Evolutionary conservation across 2,329 filamentous ascomycete genomes (phyloP).

Genomic region (Paramyrothecium roridum): DNA sequence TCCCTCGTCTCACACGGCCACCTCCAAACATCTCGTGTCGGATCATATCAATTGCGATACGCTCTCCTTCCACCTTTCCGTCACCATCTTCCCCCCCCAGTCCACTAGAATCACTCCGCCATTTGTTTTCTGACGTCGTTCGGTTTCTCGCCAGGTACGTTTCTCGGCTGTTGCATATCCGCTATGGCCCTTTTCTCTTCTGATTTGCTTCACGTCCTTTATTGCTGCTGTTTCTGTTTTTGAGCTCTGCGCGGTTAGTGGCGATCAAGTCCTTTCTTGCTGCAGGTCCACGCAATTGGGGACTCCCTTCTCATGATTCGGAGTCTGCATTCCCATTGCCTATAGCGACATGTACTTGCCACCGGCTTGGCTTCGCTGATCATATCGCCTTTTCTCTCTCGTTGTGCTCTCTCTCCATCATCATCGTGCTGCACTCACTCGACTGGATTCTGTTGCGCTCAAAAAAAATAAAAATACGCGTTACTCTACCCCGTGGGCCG

Average conservation of each 20-base stretch:
- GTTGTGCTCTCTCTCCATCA: constrained; percentile 6
- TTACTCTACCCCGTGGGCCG: background rate
- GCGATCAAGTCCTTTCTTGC: background rate
- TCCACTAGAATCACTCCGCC: background rate
- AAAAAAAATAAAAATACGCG: constrained; percentile 8
- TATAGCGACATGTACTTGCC: background rate
- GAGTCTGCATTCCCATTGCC: background rate
- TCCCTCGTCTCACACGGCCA: background rate
- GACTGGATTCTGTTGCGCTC: background rate
- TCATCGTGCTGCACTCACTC: constrained; percentile 5
- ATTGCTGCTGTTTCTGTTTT: background rate
- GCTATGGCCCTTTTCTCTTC: background rate
- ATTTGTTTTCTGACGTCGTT: background rate
- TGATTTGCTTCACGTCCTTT: background rate
- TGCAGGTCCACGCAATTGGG: no score
- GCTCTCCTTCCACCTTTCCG: background rate
- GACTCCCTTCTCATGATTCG: background rate
- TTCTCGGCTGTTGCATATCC: background rate
- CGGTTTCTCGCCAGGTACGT: background rate
- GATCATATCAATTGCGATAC: background rate
- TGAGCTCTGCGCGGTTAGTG: background rate
- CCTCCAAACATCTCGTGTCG: background rate
- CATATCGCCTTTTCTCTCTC: background rate
- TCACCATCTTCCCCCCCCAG: background rate
- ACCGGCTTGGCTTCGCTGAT: background rate